phyloP scores from a whole-genome alignment of 2,329 filamentous ascomycete species.

The Stagonosporopsis tanaceti region DNA sequence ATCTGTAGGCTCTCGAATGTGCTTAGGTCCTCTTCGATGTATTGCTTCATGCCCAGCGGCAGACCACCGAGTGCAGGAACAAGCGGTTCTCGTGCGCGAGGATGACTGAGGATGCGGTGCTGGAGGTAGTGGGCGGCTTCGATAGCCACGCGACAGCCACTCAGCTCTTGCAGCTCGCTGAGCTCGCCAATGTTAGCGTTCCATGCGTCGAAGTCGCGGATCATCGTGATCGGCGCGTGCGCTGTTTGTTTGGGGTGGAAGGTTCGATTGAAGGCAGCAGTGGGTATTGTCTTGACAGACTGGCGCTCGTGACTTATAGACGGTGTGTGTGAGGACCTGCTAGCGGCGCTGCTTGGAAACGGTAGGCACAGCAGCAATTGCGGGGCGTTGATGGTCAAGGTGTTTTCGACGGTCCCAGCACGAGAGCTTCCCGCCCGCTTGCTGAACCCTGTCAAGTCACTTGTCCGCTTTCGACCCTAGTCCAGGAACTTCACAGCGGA shows the following conservation, averaged over 20 bases:
- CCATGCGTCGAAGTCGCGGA: conserved; percentile 64
- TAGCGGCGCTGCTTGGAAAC: not conserved
- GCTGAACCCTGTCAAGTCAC: conserved; percentile 10
- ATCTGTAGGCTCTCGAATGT: conserved; percentile 74
- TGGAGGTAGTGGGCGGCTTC: conserved; percentile 91
- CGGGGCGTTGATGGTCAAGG: conserved; percentile 16
- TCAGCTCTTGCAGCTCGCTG: conserved; percentile 73
- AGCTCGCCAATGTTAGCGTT: conserved; percentile 61
- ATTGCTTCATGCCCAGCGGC: conserved; percentile 77
- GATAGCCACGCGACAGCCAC: conserved; percentile 79
- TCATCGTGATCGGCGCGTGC: conserved; percentile 47
- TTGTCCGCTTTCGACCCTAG: conserved; percentile 17
- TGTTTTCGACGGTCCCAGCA: conserved; percentile 18
- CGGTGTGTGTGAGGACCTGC: not conserved
- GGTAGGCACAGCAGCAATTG: conserved; percentile 10
- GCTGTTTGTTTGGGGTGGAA: conserved; percentile 9
- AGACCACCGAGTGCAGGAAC: conserved; percentile 88
- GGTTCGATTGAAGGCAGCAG: not conserved
- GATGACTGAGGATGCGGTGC: conserved; percentile 66
- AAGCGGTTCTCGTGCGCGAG: conserved; percentile 78
- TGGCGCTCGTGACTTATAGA: not conserved
- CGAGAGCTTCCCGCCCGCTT: conserved; percentile 20
- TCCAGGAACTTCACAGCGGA: conserved; percentile 9
- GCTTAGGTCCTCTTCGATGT: conserved; percentile 79
- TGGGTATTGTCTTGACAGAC: not conserved